Conservation (phyloP, 1,284 basidiomycete species). For the Melampsora occidentalis region DNA sequence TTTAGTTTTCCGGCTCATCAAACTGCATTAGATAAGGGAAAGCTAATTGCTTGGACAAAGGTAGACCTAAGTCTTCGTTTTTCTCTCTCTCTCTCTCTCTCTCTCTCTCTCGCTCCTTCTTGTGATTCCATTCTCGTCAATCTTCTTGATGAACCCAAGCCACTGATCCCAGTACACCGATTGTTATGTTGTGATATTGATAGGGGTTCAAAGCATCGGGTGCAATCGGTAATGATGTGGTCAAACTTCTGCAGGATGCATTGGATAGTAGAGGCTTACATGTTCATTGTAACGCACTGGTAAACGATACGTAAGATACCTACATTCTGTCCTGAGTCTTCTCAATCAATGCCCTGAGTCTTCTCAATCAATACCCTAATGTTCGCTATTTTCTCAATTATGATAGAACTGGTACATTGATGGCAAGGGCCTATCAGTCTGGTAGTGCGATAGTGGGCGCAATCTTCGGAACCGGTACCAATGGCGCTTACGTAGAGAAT, state of each 20-base stretch:
- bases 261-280: conserved; percentile 91
- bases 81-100: background rate
- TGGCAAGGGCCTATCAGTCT: conserved; percentile 85
- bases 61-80: conserved; percentile 36
- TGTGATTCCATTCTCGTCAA: no score
- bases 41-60: conserved; percentile 94
- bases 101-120: background rate
- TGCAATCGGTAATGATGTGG: conserved; percentile 87
- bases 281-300: conserved; percentile 87
- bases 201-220: conserved; percentile 80
- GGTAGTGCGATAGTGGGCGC: conserved; percentile 84
- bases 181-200: no score
- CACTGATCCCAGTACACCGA: background rate
- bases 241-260: conserved; percentile 84
- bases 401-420: conserved; percentile 87
- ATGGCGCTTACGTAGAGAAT: conserved; percentile 92
- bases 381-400: background rate
- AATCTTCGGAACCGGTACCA: conserved; percentile 97
- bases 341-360: background rate
- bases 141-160: background rate
- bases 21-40: conserved; percentile 82
- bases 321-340: background rate
- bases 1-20: conserved; percentile 98
- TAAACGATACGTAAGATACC: conserved; percentile 76
- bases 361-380: background rate